These are phyloP conservation scores for Pichia heedii DNA, from an alignment of 805 yeast genomes.

Conservation along the genomic window DNA sequence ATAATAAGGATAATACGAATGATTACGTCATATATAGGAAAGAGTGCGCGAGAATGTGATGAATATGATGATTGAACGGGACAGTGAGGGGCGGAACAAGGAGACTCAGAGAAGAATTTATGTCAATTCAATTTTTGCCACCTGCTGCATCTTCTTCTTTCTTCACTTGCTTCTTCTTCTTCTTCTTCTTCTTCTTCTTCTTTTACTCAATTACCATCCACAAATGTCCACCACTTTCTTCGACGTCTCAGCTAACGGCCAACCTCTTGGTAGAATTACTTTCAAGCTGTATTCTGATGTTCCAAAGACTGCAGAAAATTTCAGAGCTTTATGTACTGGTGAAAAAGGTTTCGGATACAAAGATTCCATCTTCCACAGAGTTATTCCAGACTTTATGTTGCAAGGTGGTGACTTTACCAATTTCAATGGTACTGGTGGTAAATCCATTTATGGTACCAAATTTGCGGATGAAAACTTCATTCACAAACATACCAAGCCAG, in stretches of 20 bases:
- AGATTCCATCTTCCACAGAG: conserved; percentile 89
- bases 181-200: neutral
- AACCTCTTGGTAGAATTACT: conserved; percentile 46
- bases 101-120: too few species aligned
- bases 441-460: conserved; percentile 68
- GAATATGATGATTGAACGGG: too few species aligned
- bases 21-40: too few species aligned
- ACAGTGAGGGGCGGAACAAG: too few species aligned
- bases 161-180: neutral
- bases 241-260: conserved; percentile 33
- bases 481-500: conserved; percentile 69
- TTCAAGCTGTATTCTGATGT: conserved; percentile 88
- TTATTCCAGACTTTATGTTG: conserved; percentile 92
- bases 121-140: too few species aligned
- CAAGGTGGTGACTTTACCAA: conserved; percentile 89
- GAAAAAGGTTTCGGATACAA: conserved; percentile 92
- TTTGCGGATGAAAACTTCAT: conserved; percentile 55
- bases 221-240: conserved; percentile 33
- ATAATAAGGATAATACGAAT: too few species aligned
- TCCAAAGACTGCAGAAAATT: conserved; percentile 76
- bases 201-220: neutral
- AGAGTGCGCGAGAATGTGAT: too few species aligned
- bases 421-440: conserved; percentile 92
- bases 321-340: conserved; percentile 79
- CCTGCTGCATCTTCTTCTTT: neutral